phyloP scores from a whole-genome alignment of 2,329 filamentous ascomycete genomes.

The Dothiorella sarmentorum region DNA sequence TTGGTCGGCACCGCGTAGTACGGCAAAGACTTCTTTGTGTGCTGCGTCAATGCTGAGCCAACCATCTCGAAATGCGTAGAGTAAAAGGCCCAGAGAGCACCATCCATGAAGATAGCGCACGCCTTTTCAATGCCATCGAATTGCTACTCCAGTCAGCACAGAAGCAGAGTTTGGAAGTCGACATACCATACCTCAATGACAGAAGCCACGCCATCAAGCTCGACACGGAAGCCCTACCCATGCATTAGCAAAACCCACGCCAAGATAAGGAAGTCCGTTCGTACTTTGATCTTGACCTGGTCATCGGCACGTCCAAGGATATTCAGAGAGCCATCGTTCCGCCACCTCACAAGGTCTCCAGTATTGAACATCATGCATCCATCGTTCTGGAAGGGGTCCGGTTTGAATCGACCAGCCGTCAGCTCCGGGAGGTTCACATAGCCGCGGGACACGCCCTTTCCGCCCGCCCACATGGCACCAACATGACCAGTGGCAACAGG shows the following conservation, averaged over 20 bases:
- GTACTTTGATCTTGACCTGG: constrained; percentile 62
- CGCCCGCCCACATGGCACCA: constrained; percentile 58
- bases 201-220: constrained; percentile 55
- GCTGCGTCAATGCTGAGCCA: constrained; percentile 37
- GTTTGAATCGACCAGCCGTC: constrained; percentile 49
- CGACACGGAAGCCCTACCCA: constrained; percentile 60
- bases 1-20: constrained; percentile 55
- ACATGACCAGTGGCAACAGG: constrained; percentile 48
- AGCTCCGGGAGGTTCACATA: constrained; percentile 54
- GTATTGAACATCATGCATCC: constrained; percentile 60
- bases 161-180: neutral
- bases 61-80: constrained; percentile 34
- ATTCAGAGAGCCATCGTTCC: constrained; percentile 51
- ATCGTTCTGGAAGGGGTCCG: constrained; percentile 51
- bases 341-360: constrained; percentile 57
- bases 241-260: no score
- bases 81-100: constrained; percentile 52
- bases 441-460: constrained; percentile 53
- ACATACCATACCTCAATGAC: neutral
- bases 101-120: constrained; percentile 47
- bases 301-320: constrained; percentile 59
- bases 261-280: no score
- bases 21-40: constrained; percentile 46
- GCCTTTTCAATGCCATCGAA: constrained; percentile 48
- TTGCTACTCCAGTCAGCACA: constrained; percentile 40